Evolutionary conservation across 495 filamentous ascomycete species (phyloP).

Genomic region (Patellaria atrata): DNA sequence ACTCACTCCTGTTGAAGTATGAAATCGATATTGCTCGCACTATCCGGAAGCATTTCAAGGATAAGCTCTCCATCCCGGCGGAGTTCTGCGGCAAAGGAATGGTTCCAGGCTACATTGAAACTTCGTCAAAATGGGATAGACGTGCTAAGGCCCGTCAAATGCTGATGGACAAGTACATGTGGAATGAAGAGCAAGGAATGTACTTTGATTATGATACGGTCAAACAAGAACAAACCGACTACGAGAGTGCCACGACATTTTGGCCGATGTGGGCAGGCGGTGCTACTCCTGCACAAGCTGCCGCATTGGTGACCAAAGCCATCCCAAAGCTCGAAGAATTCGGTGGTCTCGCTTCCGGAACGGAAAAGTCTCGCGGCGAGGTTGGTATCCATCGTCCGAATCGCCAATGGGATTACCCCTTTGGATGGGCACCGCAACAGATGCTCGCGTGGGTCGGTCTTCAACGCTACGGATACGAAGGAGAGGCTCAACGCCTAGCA

Average conservation of each 20-base stretch:
- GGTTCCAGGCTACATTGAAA: slow-evolving; percentile 48
- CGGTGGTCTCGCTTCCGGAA: slow-evolving; percentile 82
- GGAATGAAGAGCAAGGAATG: slow-evolving; percentile 83
- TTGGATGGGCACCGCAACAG: slow-evolving; percentile 96
- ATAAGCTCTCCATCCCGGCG: slow-evolving; percentile 58
- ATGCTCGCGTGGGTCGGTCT: slow-evolving; percentile 94
- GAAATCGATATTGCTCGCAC: slow-evolving; percentile 78
- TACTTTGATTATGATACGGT: slow-evolving; percentile 92
- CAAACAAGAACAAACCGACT: slow-evolving; percentile 57
- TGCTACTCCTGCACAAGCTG: slow-evolving; percentile 63
- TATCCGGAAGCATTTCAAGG: slow-evolving; percentile 69
- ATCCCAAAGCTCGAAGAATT: slow-evolving; percentile 74
- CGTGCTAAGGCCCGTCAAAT: slow-evolving; percentile 64
- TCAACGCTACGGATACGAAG: slow-evolving; percentile 75
- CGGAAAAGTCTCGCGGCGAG: slow-evolving; percentile 67
- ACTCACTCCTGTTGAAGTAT: slow-evolving; percentile 89
- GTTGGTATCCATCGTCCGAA: slow-evolving; percentile 75
- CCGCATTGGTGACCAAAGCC: slow-evolving; percentile 55
- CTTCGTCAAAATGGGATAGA: slow-evolving; percentile 77
- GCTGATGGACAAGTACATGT: slow-evolving; percentile 75
- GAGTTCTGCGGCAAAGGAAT: slow-evolving; percentile 55
- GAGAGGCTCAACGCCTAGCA: slow-evolving; percentile 72
- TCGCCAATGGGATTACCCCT: slow-evolving; percentile 95
- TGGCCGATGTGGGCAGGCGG: slow-evolving; percentile 95
- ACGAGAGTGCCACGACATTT: slow-evolving; percentile 83